Evolutionary conservation across 2,329 filamentous ascomycete genomes (phyloP).

Genomic region (Trichophyton rubrum): DNA sequence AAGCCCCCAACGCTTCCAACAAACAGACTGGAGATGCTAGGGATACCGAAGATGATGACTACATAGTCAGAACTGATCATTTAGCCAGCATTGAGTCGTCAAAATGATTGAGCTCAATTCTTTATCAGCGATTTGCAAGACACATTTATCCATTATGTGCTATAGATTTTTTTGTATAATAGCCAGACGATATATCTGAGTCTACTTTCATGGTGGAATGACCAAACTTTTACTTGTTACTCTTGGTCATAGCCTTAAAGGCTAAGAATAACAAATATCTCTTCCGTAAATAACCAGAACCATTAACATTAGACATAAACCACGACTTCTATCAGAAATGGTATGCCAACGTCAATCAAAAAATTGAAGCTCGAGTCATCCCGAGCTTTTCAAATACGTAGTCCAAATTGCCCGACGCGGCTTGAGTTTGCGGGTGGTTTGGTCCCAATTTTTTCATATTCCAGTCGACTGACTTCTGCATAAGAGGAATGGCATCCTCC

Average conservation of each 20-base stretch:
- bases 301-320: neutral
- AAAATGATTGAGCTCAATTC: neutral
- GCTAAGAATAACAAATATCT: neutral
- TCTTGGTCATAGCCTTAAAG: neutral
- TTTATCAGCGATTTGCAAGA: neutral
- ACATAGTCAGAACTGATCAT: constrained; percentile 29
- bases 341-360: neutral
- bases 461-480: neutral
- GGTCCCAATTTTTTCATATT: constrained; percentile 1
- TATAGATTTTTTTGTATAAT: neutral
- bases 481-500: neutral
- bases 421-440: neutral
- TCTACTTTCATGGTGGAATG: neutral
- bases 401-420: neutral
- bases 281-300: neutral
- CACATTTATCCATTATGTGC: constrained; percentile 8
- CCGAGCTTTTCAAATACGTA: neutral
- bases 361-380: neutral
- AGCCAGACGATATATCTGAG: neutral
- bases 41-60: constrained; percentile 24
- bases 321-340: neutral
- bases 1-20: constrained; percentile 21
- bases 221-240: neutral
- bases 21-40: constrained; percentile 13
- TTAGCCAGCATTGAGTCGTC: constrained; percentile 15